phyloP scores from a whole-genome alignment of 2,329 filamentous ascomycete genomes.

The Ophiostoma populinum region DNA sequence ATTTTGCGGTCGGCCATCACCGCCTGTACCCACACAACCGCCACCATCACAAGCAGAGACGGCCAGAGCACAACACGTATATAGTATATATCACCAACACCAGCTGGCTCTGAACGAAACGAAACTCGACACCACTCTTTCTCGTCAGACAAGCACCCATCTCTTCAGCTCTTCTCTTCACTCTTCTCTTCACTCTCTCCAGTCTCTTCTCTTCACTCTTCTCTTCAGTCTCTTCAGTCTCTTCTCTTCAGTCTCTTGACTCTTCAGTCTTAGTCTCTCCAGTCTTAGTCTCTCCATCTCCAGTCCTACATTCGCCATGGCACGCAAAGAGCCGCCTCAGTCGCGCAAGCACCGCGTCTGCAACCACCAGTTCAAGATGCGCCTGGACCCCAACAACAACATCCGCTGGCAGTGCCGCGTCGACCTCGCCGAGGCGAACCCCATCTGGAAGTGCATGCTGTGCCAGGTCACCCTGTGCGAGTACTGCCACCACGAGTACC shows the following conservation, averaged over 20 bases:
- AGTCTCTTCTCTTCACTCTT: background rate
- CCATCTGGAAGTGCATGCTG: conserved; percentile 51
- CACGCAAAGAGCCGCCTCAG: background rate
- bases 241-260: background rate
- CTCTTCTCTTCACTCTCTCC: background rate
- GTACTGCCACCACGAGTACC: conserved; percentile 21
- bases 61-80: too few relatives aligned
- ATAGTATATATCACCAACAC: too few relatives aligned
- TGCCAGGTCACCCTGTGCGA: conserved; percentile 51
- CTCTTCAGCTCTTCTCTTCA: background rate
- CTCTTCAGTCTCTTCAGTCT: background rate
- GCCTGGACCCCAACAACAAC: conserved; percentile 27
- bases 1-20: too few relatives aligned
- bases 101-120: too few relatives aligned
- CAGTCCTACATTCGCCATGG: background rate
- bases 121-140: too few relatives aligned
- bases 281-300: background rate
- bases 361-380: background rate
- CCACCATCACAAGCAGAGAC: too few relatives aligned
- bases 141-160: too few relatives aligned
- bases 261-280: background rate
- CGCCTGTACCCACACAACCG: too few relatives aligned
- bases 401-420: conserved; percentile 49
- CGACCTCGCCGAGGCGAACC: conserved; percentile 48
- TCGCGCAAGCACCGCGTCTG: background rate